These are phyloP conservation scores for Iberis pinnata DNA, from an alignment of 345 rosid genomes.

Conservation along the genomic window DNA sequence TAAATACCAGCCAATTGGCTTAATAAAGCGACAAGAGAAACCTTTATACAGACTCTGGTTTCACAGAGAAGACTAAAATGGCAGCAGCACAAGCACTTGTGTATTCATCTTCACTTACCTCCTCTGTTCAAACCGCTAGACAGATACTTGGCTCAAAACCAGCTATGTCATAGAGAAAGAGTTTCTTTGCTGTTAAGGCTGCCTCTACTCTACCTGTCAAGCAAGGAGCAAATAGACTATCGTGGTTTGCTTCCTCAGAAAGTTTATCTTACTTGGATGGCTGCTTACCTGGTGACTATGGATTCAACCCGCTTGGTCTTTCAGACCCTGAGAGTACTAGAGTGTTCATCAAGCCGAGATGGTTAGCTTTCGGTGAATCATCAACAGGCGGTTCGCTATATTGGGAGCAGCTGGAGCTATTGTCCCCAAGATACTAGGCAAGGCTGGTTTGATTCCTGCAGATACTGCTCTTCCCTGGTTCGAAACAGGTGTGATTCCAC, in stretches of 20 bases:
- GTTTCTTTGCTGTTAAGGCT: conserved; percentile 64
- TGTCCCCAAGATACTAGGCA: conserved; percentile 86
- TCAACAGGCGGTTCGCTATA: conserved; percentile 87
- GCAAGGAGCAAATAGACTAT: conserved; percentile 82
- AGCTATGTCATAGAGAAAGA: conserved; percentile 42
- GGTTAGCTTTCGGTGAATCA: conserved; percentile 93
- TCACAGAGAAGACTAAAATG: no score
- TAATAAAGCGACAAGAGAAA: no score
- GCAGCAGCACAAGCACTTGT: conserved; percentile 85
- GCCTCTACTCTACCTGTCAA: conserved; percentile 88
- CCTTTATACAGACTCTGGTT: no score
- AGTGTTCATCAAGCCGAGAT: conserved; percentile 89
- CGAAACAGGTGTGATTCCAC: conserved; percentile 91
- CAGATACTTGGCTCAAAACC: conserved; percentile 55
- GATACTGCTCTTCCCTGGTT: conserved; percentile 98
- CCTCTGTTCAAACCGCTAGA: conserved; percentile 73
- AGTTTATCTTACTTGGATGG: conserved; percentile 94
- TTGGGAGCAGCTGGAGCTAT: conserved; percentile 74
- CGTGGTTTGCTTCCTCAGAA: conserved; percentile 95
- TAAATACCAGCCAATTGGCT: no score
- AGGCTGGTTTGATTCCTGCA: conserved; percentile 67
- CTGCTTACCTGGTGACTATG: conserved; percentile 91
- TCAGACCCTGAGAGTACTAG: conserved; percentile 98
- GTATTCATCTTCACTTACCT: conserved; percentile 75
- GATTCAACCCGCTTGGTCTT: conserved; percentile 93